A percentile compares a stretch with the other conserved stretches of the same genome.
Conservation (phyloP, 1,139 yeast species). For the Protomyces pachydermus region DNA sequence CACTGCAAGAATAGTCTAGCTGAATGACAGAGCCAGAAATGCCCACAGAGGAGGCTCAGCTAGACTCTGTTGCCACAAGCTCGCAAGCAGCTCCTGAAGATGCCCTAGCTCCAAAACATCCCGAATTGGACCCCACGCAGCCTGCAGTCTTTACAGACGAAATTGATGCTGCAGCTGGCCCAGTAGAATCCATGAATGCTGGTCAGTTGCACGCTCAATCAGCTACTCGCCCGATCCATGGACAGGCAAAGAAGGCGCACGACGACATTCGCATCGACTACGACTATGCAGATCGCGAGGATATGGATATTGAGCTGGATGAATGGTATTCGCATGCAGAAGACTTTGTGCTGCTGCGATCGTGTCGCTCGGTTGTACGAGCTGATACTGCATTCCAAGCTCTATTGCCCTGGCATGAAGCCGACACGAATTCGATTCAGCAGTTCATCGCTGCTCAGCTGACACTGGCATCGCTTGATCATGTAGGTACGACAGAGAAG, state of each 20-base stretch:
- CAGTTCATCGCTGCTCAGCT: neutral
- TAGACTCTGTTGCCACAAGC: neutral
- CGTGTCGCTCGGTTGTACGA: neutral
- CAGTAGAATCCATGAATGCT: neutral
- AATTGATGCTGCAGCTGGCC: neutral
- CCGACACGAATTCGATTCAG: neutral
- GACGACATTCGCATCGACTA: constrained; percentile 37
- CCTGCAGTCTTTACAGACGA: neutral
- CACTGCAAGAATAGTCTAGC: too few relatives aligned
- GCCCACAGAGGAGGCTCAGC: neutral
- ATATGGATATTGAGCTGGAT: constrained; percentile 36
- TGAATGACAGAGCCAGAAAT: too few relatives aligned
- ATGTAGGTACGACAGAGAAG: constrained; percentile 29
- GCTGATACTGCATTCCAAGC: neutral
- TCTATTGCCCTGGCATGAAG: neutral
- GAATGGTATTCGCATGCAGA: constrained; percentile 41
- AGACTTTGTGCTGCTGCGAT: constrained; percentile 26
- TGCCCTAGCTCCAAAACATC: neutral
- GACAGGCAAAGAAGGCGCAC: neutral
- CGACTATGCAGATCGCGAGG: constrained; percentile 35
- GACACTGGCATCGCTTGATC: neutral
- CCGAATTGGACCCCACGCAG: neutral
- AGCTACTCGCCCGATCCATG: neutral
- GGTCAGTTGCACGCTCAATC: neutral
- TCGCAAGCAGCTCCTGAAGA: neutral